A percentile compares a stretch with the other conserved stretches of the same genome.
Conservation (phyloP, 208 protist genomes). For the Trypanosoma boissoni region DNA sequence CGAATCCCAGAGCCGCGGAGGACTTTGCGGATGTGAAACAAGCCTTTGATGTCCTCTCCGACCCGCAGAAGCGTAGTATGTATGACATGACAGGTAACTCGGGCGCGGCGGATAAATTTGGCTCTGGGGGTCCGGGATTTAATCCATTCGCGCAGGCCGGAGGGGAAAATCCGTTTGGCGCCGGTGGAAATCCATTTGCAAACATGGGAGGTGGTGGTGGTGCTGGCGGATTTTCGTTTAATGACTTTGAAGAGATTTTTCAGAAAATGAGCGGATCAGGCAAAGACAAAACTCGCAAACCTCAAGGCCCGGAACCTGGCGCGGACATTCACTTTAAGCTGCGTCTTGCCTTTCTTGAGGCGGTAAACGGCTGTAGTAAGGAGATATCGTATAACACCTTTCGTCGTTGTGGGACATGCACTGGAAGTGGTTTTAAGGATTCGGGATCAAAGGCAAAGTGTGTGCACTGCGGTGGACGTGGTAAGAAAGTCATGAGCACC, state of each 20-base stretch:
- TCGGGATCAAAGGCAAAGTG: conserved; percentile 73
- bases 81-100: conserved; percentile 91
- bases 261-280: conserved; percentile 81
- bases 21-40: conserved; percentile 90
- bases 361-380: conserved; percentile 83
- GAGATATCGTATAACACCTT: conserved; percentile 91
- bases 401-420: conserved; percentile 77
- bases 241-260: conserved; percentile 90
- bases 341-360: conserved; percentile 73
- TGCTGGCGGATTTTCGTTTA: conserved; percentile 84
- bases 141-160: conserved; percentile 36
- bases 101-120: conserved; percentile 55
- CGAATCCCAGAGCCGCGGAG: conserved; percentile 70
- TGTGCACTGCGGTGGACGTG: conserved; percentile 78
- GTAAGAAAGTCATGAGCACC: conserved; percentile 90
- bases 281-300: conserved; percentile 83
- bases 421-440: conserved; percentile 81
- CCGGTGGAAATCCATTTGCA: conserved; percentile 58
- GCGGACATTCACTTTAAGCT: conserved; percentile 89
- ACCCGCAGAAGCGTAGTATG: conserved; percentile 89
- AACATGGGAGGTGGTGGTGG: conserved; percentile 36
- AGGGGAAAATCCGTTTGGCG: conserved; percentile 32
- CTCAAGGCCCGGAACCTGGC: conserved; percentile 79
- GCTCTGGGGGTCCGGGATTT: conserved; percentile 41
- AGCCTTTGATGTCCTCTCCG: conserved; percentile 86